Percentiles rank a stretch among this genome's conserved stretches.
Evolutionary conservation across 495 filamentous ascomycete species (phyloP).

Genomic region (Stereocaulon alpinum): DNA sequence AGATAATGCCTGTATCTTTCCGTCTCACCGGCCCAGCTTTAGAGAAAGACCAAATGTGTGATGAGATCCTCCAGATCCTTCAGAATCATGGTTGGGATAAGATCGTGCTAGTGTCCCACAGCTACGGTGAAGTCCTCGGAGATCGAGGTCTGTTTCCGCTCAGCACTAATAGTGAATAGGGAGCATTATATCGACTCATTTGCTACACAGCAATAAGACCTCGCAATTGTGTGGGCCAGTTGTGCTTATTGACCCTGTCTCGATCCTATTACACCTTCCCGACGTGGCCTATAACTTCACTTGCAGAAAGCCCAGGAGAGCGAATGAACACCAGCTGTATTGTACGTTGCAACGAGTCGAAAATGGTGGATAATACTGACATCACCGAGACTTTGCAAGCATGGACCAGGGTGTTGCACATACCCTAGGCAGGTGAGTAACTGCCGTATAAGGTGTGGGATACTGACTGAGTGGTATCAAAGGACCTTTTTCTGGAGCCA

Average conservation of each 20-base stretch:
- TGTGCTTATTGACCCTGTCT: conserved; percentile 56
- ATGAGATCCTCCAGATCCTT: conserved; percentile 42
- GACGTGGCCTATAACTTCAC: conserved; percentile 67
- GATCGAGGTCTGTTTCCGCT: background rate
- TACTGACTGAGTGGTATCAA: background rate
- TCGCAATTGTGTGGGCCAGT: conserved; percentile 35
- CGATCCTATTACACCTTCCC: conserved; percentile 52
- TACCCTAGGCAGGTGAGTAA: conserved; percentile 35
- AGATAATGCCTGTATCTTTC: conserved; percentile 52
- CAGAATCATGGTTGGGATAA: conserved; percentile 42
- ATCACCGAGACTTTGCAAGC: conserved; percentile 42
- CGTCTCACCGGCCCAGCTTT: conserved; percentile 45
- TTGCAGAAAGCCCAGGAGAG: conserved; percentile 38
- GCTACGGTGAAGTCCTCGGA: conserved; percentile 36
- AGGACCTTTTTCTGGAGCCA: conserved; percentile 57
- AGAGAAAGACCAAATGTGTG: conserved; percentile 36
- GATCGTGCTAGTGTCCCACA: conserved; percentile 47
- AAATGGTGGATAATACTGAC: background rate
- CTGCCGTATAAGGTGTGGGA: no score
- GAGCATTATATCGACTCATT: conserved; percentile 49
- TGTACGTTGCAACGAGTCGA: conserved; percentile 21
- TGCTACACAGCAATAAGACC: conserved; percentile 39
- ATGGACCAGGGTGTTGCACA: conserved; percentile 54
- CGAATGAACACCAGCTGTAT: conserved; percentile 56
- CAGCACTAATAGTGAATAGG: background rate